Percentiles rank a stretch among this genome's conserved stretches.
Evolutionary conservation across 306 rosid species (phyloP).

Genomic region (Inga leiocalycina): DNA sequence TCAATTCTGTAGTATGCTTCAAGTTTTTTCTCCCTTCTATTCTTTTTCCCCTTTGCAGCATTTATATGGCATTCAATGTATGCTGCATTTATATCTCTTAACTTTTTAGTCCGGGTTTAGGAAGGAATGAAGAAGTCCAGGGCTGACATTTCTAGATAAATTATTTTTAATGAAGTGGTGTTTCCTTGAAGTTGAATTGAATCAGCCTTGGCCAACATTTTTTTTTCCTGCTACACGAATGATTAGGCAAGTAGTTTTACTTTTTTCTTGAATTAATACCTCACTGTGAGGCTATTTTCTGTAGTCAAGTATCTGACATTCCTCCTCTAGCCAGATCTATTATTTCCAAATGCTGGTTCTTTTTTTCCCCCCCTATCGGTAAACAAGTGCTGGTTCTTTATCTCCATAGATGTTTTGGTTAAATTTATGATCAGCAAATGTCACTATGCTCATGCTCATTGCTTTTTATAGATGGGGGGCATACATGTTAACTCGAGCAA

Average conservation of each 20-base stretch:
- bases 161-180: background rate
- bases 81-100: background rate
- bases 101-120: conserved; percentile 4
- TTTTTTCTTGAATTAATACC: background rate
- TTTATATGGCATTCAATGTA: background rate
- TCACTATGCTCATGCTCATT: background rate
- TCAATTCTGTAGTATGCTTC: conserved; percentile 22
- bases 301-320: conserved; percentile 15
- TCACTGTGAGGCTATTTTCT: background rate
- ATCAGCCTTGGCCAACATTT: background rate
- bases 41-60: background rate
- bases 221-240: conserved; percentile 2
- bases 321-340: conserved; percentile 7
- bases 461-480: conserved; percentile 13
- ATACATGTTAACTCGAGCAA: background rate
- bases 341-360: background rate
- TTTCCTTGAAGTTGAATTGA: conserved; percentile 21
- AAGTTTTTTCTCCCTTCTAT: background rate
- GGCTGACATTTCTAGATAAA: background rate
- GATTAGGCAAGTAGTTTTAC: conserved; percentile 7
- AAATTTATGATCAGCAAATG: conserved; percentile 4
- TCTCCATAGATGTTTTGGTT: background rate
- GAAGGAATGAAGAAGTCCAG: conserved; percentile 16
- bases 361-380: no score
- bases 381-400: conserved; percentile 2